Evolutionary conservation across 176 grass and related monocot genomes (phyloP), one percentile per base, ranked within the genome.

Genomic region (Canna indica): DNA sequence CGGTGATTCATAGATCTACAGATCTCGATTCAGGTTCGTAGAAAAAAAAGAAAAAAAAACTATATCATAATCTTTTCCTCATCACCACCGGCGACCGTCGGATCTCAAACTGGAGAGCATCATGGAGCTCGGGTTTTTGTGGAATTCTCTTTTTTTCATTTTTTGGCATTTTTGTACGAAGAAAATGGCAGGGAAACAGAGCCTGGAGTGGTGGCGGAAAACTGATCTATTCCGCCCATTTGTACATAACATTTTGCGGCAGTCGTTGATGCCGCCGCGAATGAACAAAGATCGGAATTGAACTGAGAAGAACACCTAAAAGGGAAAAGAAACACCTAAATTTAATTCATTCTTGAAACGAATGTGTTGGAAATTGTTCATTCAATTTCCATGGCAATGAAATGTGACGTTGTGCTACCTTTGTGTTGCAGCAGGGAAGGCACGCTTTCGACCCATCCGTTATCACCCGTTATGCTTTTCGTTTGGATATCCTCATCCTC

Each of bases 1-100:
- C 13, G 79, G 76, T 0, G 88, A 86, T 29, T 78, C 75, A 24
- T 76, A 66, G 74, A 76, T 76, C 72, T 42, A 73, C 59, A 70
- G 63, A 5, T 82, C 57, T 10, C 24, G 26, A 36, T 0, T 22
- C 2, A 64, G 41, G 60, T 35, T 68, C 53, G 75, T 75, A 75
- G 45, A 38, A 36, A 59, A 36, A 65, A 59, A 59, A 50, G 69
- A 63, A 35, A 35, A 63, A 44, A 5, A 74, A 44, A 33, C n/a
- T 39, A 58, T 47, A 26, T 25, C 17, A 31, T 64, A 26, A 18
- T 48, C 27, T 13, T 75, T 26, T n/a, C 41, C 8, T 25, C 30
- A 27, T 27, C 36, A 31, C 67, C 70, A 33, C 24, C 26, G 61
- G 62, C 61, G 52, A 41, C 54, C 56, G 32, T 78, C 41, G 1